A percentile compares a stretch with the other conserved stretches of the same genome.
These are phyloP conservation scores for Paraconiothyrium sp. DNA, from an alignment of 2,329 filamentous ascomycete genomes.

Conservation along the genomic window DNA sequence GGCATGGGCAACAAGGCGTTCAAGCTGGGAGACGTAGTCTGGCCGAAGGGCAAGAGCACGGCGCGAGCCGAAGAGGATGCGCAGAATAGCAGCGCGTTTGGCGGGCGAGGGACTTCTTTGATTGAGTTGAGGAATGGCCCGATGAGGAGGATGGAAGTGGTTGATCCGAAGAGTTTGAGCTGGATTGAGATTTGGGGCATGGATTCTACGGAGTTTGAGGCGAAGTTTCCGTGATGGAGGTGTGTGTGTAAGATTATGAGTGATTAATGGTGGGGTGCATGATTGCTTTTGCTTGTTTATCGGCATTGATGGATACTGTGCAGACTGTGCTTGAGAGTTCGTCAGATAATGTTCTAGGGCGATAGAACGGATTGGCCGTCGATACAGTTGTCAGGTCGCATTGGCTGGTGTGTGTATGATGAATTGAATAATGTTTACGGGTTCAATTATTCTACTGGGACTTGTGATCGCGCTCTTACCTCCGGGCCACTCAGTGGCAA, in stretches of 20 bases:
- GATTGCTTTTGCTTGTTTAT: neutral
- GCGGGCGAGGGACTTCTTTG: conserved; percentile 15
- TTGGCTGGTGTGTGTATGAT: too few species aligned
- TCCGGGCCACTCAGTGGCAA: too few species aligned
- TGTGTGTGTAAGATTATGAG: neutral
- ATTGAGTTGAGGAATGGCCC: conserved; percentile 41
- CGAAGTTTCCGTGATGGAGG: conserved; percentile 32
- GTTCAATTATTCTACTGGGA: too few species aligned
- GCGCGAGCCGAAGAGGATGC: conserved; percentile 15
- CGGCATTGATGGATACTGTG: too few species aligned
- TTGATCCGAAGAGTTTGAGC: conserved; percentile 49
- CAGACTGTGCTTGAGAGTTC: too few species aligned
- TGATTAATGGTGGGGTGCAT: neutral
- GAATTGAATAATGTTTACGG: too few species aligned
- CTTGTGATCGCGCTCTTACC: too few species aligned
- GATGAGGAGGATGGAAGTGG: conserved; percentile 41
- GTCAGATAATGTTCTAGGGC: too few species aligned
- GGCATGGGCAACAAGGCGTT: conserved; percentile 52
- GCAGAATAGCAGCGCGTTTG: conserved; percentile 27
- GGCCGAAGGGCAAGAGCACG: conserved; percentile 26
- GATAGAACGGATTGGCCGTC: too few species aligned
- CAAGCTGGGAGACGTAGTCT: conserved; percentile 45
- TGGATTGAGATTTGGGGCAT: conserved; percentile 57
- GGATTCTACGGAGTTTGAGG: conserved; percentile 50
- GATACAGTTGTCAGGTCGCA: too few species aligned